phyloP scores from a whole-genome alignment of 176 grass and related monocot species.

The Phoenix roebelenii region DNA sequence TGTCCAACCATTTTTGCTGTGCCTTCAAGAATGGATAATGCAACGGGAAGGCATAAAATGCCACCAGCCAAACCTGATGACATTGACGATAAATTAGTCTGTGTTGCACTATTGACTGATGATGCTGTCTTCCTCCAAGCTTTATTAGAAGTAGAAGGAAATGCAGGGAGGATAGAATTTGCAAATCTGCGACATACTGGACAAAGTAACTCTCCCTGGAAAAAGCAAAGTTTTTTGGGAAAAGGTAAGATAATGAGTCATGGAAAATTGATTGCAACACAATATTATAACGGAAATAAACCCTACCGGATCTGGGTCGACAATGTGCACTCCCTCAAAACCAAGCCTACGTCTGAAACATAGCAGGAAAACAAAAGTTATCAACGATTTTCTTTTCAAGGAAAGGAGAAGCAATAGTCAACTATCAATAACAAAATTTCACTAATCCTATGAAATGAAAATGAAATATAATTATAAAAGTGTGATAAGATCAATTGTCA shows the following conservation, averaged over 20 bases:
- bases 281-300: not conserved
- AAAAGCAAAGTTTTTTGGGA: not conserved
- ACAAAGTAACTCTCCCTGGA: conserved; percentile 90
- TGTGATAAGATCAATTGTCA: too few species aligned
- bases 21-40: conserved; percentile 64
- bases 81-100: conserved; percentile 18
- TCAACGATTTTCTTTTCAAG: too few species aligned
- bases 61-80: conserved; percentile 23
- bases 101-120: conserved; percentile 17
- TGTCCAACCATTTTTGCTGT: conserved; percentile 65
- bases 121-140: conserved; percentile 20
- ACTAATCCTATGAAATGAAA: too few species aligned
- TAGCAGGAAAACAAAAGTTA: too few species aligned
- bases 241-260: conserved; percentile 9
- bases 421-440: not conserved
- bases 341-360: conserved; percentile 79
- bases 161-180: conserved; percentile 86
- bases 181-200: conserved; percentile 94
- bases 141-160: conserved; percentile 33
- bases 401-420: not conserved
- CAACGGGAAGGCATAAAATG: conserved; percentile 30
- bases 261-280: too few species aligned
- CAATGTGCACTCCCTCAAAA: conserved; percentile 93
- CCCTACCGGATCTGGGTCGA: conserved; percentile 82
- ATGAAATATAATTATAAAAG: too few species aligned